phyloP scores from a whole-genome alignment of 2,329 filamentous ascomycete species.

The Botryotinia calthae region DNA sequence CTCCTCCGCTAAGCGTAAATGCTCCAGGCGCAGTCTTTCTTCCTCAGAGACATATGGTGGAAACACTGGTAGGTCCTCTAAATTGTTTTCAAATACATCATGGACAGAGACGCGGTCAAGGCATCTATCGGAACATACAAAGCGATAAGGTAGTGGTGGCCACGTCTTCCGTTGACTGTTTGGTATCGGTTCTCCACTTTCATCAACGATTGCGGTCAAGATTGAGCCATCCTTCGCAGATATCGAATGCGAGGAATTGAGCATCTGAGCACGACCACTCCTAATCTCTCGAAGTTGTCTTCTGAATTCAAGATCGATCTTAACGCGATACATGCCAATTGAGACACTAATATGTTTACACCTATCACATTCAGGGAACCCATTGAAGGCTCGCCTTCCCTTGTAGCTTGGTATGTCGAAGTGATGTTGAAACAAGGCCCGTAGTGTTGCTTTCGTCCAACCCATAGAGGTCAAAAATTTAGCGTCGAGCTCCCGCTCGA shows the following conservation, averaged over 20 bases:
- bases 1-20: neutral
- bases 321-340: neutral
- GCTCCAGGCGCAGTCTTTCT: neutral
- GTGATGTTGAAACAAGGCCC: neutral
- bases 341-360: neutral
- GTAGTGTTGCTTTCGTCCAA: neutral
- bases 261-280: neutral
- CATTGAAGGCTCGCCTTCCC: neutral
- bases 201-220: too few relatives aligned
- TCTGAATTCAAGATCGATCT: conserved; percentile 8
- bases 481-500: conserved; percentile 3
- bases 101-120: neutral
- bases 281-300: conserved; percentile 9
- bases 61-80: neutral
- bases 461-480: neutral
- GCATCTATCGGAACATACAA: neutral
- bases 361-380: neutral
- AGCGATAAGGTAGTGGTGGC: conserved; percentile 6
- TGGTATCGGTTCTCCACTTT: neutral
- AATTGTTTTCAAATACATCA: conserved; percentile 8
- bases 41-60: neutral
- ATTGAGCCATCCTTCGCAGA: neutral
- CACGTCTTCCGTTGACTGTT: neutral
- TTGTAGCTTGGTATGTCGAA: neutral
- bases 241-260: neutral